These are phyloP conservation scores for Aspergillus pseudoviridinutans DNA, from an alignment of 2,329 filamentous ascomycete species.

Conservation along the genomic window DNA sequence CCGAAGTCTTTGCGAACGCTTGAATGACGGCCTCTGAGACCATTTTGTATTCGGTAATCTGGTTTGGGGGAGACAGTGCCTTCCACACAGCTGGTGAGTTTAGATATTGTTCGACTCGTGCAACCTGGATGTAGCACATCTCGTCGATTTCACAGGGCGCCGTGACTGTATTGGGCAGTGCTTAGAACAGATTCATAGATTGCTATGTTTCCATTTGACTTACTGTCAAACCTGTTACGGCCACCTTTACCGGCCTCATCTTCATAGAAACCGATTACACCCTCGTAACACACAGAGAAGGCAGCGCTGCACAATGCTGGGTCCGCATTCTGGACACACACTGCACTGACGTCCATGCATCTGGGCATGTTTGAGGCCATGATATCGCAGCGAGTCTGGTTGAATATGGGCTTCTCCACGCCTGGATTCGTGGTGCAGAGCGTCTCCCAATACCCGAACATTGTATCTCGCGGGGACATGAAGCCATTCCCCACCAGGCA, in stretches of 20 bases:
- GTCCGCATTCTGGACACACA: constrained; percentile 26
- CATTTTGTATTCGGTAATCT: constrained; percentile 11
- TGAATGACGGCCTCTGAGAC: constrained; percentile 5
- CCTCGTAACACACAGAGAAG: constrained; percentile 11
- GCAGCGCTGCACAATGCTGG: constrained; percentile 17
- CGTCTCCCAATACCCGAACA: constrained; percentile 46
- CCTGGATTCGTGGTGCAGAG: constrained; percentile 47
- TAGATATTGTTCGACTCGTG: constrained; percentile 16
- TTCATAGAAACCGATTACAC: constrained; percentile 14
- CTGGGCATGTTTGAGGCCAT: constrained; percentile 45
- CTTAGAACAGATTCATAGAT: too few relatives aligned
- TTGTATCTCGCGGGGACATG: constrained; percentile 40
- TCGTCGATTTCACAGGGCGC: constrained; percentile 15
- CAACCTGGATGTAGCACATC: constrained; percentile 17
- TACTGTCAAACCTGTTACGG: constrained; percentile 23
- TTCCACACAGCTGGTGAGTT: constrained; percentile 15
- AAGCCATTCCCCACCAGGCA: constrained; percentile 47
- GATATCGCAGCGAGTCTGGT: constrained; percentile 45
- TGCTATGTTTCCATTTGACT: too few relatives aligned
- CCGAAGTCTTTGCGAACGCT: constrained; percentile 11
- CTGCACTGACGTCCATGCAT: constrained; percentile 40
- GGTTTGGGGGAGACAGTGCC: constrained; percentile 12
- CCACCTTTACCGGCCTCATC: constrained; percentile 18
- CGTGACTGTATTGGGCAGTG: constrained; percentile 13
- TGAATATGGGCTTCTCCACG: constrained; percentile 41